phyloP scores from a whole-genome alignment of 1,284 basidiomycete species.

The Pterulicium gracile region DNA sequence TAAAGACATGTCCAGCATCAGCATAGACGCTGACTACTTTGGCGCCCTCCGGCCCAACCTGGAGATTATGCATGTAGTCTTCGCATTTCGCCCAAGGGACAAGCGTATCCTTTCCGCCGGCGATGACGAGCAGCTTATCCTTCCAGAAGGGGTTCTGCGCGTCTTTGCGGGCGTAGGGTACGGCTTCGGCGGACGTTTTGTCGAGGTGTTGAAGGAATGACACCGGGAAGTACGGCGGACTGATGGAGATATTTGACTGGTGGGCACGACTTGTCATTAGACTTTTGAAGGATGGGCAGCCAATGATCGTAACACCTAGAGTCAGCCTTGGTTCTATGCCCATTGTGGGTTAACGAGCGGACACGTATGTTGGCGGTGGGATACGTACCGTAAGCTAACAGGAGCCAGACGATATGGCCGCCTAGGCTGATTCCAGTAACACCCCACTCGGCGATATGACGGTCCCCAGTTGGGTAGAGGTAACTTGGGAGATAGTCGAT shows the following conservation, averaged over 20 bases:
- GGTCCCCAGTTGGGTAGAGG: slow-evolving; percentile 65
- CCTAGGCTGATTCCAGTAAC: slow-evolving; percentile 67
- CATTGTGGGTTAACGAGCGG: slow-evolving; percentile 5
- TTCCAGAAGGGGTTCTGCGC: slow-evolving; percentile 47
- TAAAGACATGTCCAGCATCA: slow-evolving; percentile 42
- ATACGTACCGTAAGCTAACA: slow-evolving; percentile 44
- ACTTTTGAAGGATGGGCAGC: slow-evolving; percentile 65
- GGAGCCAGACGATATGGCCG: slow-evolving; percentile 71
- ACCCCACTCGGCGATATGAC: slow-evolving; percentile 57
- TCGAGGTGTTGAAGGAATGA: slow-evolving; percentile 38
- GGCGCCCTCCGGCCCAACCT: slow-evolving; percentile 35
- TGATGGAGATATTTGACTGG: slow-evolving; percentile 28
- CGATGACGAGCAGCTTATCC: slow-evolving; percentile 62
- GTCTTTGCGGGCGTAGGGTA: slow-evolving; percentile 25
- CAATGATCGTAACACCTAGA: slow-evolving; percentile 69
- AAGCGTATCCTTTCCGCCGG: slow-evolving; percentile 45
- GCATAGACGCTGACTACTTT: slow-evolving; percentile 37
- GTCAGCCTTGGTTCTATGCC: slow-evolving; percentile 53
- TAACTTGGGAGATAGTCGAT: slow-evolving; percentile 75
- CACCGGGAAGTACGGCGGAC: slow-evolving; percentile 48
- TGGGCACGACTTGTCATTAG: slow-evolving; percentile 53
- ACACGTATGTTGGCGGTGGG: background rate
- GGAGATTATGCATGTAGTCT: slow-evolving; percentile 41
- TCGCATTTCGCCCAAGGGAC: slow-evolving; percentile 53
- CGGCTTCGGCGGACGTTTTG: slow-evolving; percentile 29